Evolutionary conservation across 352 stramenopile species (phyloP), one percentile per base, ranked within the genome.

Genomic region (Pythium brachiatum): DNA sequence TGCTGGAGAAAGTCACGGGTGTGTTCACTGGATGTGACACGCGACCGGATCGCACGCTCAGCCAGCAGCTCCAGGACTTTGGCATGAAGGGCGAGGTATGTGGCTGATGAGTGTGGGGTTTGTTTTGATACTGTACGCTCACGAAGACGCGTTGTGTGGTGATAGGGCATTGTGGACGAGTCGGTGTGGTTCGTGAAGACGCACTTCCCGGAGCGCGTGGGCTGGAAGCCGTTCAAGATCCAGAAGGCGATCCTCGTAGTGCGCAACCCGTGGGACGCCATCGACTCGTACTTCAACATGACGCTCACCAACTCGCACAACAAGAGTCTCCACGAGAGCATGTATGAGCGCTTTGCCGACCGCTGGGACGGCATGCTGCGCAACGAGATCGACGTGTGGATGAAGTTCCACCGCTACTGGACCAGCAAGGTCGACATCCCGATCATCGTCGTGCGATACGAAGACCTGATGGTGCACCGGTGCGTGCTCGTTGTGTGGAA

Each of bases 211-310:
- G 97, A 99, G 74, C 88, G 97, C 23, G 82, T 86, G n/a, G 97
- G 97, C 44, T 97, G 83, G 83, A 88, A 92, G 72, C 68, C 68
- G 20, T 90, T 91, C 68, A 76, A 65, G 38, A 74, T 76, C 36
- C 73, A 91, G 56, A 94, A 94, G 53, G 81, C 83, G n/a, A 93
- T 95, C 58, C 71, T 95, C 15, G 85, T 95, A 9, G 85, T 95
- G 60, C 86, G 97, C 44, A 99, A 99, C 73, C 97, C 97, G 1
- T 99, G 96, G 83, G 97, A 99, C 86, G 92, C 96, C 25, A 99
- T 99, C 73, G 95, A 99, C 63, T 99, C 95, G 50, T 99, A 99
- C 78, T 99, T 98, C 70, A 99, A 99, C 76, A 96, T 99, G 81
- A 96, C 87, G 50, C 76, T 98, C 53, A 98, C 92, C 18, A 97